Evolutionary conservation across 2,329 filamentous ascomycete species (phyloP).

Genomic region (Plenodomus tracheiphilus): DNA sequence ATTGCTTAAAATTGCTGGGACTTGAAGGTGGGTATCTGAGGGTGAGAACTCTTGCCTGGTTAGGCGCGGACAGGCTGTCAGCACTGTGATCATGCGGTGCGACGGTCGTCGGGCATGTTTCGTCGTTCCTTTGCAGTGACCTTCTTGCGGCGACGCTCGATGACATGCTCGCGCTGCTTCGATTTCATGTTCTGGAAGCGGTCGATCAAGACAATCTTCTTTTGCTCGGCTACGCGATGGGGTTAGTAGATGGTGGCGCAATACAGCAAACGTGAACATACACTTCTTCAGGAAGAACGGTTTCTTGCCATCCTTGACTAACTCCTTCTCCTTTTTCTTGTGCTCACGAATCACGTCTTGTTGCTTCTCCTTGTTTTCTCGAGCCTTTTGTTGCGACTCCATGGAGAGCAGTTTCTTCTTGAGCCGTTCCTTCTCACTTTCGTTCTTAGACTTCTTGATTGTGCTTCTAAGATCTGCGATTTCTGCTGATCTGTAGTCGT

Average conservation of each 20-base stretch:
- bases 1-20: background rate
- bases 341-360: conserved; percentile 73
- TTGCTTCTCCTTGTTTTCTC: conserved; percentile 69
- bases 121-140: conserved; percentile 80
- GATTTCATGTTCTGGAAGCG: conserved; percentile 83
- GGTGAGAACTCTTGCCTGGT: background rate
- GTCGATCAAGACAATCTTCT: conserved; percentile 79
- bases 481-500: conserved; percentile 83
- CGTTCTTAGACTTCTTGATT: conserved; percentile 69
- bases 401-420: conserved; percentile 76
- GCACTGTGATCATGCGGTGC: conserved; percentile 13
- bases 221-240: conserved; percentile 67
- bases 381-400: conserved; percentile 75
- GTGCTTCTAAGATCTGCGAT: conserved; percentile 72
- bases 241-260: conserved; percentile 16
- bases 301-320: conserved; percentile 84
- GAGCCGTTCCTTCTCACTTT: conserved; percentile 67
- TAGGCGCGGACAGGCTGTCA: background rate
- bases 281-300: conserved; percentile 90
- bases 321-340: conserved; percentile 78
- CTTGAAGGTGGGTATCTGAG: background rate
- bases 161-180: conserved; percentile 78
- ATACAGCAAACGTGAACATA: conserved; percentile 22
- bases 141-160: conserved; percentile 91
- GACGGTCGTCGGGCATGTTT: conserved; percentile 52